These are phyloP conservation scores for Endoconidiophora laricicola DNA, from an alignment of 2,329 filamentous ascomycete species.

Conservation along the genomic window DNA sequence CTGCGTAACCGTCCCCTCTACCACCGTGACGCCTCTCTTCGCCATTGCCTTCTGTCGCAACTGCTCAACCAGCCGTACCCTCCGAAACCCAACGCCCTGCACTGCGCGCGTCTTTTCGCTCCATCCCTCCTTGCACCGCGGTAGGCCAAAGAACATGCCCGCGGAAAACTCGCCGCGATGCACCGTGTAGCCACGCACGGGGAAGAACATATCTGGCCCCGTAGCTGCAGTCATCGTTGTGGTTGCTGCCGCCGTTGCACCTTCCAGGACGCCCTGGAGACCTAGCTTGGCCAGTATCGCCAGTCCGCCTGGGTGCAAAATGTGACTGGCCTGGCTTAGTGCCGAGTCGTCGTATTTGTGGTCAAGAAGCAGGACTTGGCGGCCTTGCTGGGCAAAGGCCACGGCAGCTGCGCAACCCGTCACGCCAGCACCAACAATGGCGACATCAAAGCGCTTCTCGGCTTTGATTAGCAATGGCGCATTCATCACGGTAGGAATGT, in stretches of 20 bases:
- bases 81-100: neutral
- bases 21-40: neutral
- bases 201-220: neutral
- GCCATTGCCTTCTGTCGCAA: neutral
- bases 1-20: constrained; percentile 9
- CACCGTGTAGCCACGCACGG: constrained; percentile 9
- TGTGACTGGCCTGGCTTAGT: constrained; percentile 84
- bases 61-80: neutral
- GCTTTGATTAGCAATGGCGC: neutral
- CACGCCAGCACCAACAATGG: constrained; percentile 82
- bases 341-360: constrained; percentile 69
- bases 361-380: constrained; percentile 62
- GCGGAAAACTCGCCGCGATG: neutral
- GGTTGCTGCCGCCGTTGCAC: constrained; percentile 35
- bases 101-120: neutral
- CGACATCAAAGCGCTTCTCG: constrained; percentile 29
- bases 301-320: constrained; percentile 83
- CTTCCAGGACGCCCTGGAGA: constrained; percentile 64
- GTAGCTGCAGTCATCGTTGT: no score
- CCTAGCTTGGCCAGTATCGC: constrained; percentile 65
- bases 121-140: neutral
- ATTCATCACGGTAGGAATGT: no score
- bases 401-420: constrained; percentile 76
- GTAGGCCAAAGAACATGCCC: constrained; percentile 5
- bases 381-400: constrained; percentile 71